These are phyloP conservation scores for Rutidosis leptorrhynchoides DNA, from an alignment of 129 eudicot species.

Conservation along the genomic window DNA sequence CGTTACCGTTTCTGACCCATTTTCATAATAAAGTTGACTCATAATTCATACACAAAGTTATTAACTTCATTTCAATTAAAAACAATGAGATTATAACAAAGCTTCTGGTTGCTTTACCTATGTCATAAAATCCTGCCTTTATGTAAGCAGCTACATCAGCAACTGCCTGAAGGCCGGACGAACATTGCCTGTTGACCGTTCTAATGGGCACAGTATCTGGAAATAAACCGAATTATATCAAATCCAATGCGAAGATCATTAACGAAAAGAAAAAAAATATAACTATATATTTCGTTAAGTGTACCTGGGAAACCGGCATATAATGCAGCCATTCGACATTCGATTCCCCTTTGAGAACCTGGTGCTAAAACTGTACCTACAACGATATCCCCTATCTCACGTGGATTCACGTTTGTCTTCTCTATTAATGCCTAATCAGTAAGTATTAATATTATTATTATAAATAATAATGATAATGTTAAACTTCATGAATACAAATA, in stretches of 20 bases:
- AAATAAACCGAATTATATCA: not conserved
- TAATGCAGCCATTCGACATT: slow-evolving; percentile 82
- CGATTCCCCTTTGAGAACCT: slow-evolving; percentile 74
- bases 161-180: slow-evolving; percentile 91
- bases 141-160: slow-evolving; percentile 86
- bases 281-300: not conserved
- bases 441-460: too few species aligned
- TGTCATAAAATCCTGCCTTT: slow-evolving; percentile 83
- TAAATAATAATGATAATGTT: slow-evolving; percentile 1
- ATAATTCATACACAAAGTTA: not conserved
- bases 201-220: slow-evolving; percentile 76
- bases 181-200: slow-evolving; percentile 92
- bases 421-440: slow-evolving; percentile 63
- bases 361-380: slow-evolving; percentile 87
- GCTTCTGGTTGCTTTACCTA: slow-evolving; percentile 38
- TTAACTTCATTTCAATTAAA: not conserved
- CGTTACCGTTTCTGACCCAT: too few species aligned
- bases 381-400: slow-evolving; percentile 77
- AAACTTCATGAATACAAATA: not conserved
- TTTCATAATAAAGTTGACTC: not conserved
- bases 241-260: not conserved
- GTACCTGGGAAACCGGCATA: slow-evolving; percentile 91
- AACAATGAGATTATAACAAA: not conserved
- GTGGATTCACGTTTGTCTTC: slow-evolving; percentile 59
- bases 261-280: not conserved